Evolutionary conservation across 108 stramenopile genomes (phyloP).

Genomic region (Fistulifera pelliculosa): DNA sequence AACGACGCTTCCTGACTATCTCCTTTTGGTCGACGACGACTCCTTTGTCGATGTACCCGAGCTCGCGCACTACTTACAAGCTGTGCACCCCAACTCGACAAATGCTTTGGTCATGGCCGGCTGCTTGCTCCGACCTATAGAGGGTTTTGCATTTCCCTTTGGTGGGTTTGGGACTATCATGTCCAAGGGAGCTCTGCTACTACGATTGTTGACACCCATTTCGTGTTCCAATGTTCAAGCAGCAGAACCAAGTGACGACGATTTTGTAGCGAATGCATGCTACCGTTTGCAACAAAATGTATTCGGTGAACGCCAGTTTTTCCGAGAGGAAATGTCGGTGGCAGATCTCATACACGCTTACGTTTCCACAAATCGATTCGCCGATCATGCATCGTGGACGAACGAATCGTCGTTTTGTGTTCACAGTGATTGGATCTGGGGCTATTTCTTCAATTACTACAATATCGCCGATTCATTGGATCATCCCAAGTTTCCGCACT

Average conservation of each 20-base stretch:
- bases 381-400: too few species aligned
- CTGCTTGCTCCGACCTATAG: neutral
- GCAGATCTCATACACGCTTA: slow-evolving; percentile 3
- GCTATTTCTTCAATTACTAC: slow-evolving; percentile 1
- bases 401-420: neutral
- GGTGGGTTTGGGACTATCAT: neutral
- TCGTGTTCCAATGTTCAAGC: neutral
- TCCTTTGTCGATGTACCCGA: neutral
- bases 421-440: slow-evolving; percentile 3
- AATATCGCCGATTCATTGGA: neutral
- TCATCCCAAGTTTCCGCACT: too few species aligned
- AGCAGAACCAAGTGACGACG: neutral
- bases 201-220: neutral
- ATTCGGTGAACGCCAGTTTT: slow-evolving; percentile 8
- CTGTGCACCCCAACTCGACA: neutral
- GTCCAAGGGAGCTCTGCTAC: neutral
- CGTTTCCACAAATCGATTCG: too few species aligned
- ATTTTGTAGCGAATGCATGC: neutral
- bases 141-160: neutral
- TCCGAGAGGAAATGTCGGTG: slow-evolving; percentile 4
- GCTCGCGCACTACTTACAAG: neutral
- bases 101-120: neutral
- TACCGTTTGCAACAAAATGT: neutral
- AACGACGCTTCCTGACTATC: slow-evolving; percentile 1
- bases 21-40: neutral